These are phyloP conservation scores for Coemansia sp. DNA, from an alignment of 192 early-diverging fungal species.

Conservation along the genomic window DNA sequence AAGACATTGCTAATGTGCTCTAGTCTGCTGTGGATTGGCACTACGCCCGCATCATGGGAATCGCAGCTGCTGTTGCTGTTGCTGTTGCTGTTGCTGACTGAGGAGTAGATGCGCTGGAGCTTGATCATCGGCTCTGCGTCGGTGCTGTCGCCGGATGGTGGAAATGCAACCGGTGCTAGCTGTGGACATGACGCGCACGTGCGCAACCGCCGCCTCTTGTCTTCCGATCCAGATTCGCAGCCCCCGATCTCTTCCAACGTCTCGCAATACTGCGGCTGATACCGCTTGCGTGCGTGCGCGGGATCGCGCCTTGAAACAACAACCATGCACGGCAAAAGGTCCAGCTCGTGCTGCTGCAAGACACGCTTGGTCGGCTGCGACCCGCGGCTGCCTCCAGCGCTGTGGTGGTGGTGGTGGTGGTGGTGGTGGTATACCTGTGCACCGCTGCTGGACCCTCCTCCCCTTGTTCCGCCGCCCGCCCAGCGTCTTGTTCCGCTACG, in stretches of 20 bases:
- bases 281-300: not conserved
- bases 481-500: not conserved
- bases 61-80: not conserved
- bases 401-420: conserved; percentile 3
- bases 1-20: not conserved
- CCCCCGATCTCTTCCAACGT: no score
- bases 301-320: conserved; percentile 9
- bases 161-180: not conserved
- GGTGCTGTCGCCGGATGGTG: not conserved
- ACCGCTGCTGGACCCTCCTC: not conserved
- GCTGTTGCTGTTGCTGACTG: conserved; percentile 1
- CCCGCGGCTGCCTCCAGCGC: not conserved
- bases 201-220: not conserved
- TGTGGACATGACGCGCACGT: conserved; percentile 12
- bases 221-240: not conserved
- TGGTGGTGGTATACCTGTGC: conserved; percentile 7
- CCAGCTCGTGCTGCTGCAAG: conserved; percentile 35
- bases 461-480: not conserved
- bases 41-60: not conserved
- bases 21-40: not conserved
- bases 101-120: conserved; percentile 14
- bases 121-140: not conserved
- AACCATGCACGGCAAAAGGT: conserved; percentile 36
- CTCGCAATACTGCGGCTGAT: not conserved
- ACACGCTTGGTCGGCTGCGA: conserved; percentile 20